Conservation (phyloP, 495 filamentous ascomycete species). For the Pseudotulostoma volvatum region DNA sequence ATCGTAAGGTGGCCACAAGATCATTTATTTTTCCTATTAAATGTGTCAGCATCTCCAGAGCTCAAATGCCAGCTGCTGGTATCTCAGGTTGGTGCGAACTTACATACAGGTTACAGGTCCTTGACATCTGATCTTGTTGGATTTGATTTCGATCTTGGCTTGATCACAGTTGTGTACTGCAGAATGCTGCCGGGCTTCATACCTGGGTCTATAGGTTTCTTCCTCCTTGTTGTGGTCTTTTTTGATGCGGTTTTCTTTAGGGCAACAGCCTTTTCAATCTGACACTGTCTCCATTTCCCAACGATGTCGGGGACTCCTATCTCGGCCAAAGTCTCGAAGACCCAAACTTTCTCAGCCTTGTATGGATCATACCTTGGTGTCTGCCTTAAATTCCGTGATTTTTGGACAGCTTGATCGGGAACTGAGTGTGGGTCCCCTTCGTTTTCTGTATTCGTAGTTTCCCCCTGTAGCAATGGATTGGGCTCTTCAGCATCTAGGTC, state of each 20-base stretch:
- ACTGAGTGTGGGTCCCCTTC: slow-evolving; percentile 26
- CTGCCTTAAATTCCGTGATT: slow-evolving; percentile 15
- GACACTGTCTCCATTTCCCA: slow-evolving; percentile 57
- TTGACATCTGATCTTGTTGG: too few species aligned
- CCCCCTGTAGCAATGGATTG: slow-evolving; percentile 34
- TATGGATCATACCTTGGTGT: slow-evolving; percentile 51
- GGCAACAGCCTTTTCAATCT: slow-evolving; percentile 20
- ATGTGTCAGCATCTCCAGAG: too few species aligned
- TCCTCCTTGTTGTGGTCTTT: slow-evolving; percentile 18
- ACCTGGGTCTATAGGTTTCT: slow-evolving; percentile 25
- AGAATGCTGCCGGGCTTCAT: slow-evolving; percentile 32
- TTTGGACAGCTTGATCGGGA: slow-evolving; percentile 12
- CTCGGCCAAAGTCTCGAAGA: slow-evolving; percentile 54
- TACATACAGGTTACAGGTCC: slow-evolving; percentile 9
- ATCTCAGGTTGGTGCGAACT: slow-evolving; percentile 5
- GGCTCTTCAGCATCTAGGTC: slow-evolving; percentile 54
- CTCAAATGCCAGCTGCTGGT: slow-evolving; percentile 1
- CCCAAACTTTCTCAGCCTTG: slow-evolving; percentile 51
- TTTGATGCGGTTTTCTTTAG: slow-evolving; percentile 12
- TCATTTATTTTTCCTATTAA: too few species aligned
- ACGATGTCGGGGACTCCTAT: slow-evolving; percentile 57
- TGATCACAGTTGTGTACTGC: slow-evolving; percentile 30
- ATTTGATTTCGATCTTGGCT: slow-evolving; percentile 15
- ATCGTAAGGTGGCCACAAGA: too few species aligned
- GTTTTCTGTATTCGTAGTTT: slow-evolving; percentile 39